Base-by-base conservation (phyloP, 441 rosid genomes). In the Syzygium malaccense region DNA sequence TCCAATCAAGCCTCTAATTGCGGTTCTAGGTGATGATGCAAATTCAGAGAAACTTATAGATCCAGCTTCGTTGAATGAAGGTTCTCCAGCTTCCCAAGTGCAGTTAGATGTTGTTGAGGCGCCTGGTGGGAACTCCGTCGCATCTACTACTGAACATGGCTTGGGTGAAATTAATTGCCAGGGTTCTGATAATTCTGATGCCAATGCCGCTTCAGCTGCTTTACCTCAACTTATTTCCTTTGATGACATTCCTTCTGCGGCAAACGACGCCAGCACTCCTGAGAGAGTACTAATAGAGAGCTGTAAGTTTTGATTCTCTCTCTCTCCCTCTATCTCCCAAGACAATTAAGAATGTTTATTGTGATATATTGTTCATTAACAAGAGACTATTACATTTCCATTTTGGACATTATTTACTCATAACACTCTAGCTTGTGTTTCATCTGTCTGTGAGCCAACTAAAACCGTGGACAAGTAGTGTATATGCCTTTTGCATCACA, bases 41-140 rank as follows among this genome's bases (percentile, higher is more conserved):
- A 88, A 91, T 75, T 86, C 92, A 2, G 95, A 92, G 48, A 94
- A 94, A 88, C 88, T 93, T 88, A 91, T 92, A 68, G 94, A 95
- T 85, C 93, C 87, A 54, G 88, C 88, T 89, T 90, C 93, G 64
- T 91, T 68, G 60, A 64, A 89, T 80, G 89, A 90, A 92, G 89
- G 92, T 91, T 89, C 91, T 89, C 57, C 89, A 11, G 89, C 86
- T 51, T 85, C 93, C 25, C 86, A 91, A 79, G 85, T 88, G 87
- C 90, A 90, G 86, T 88, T 90, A 80, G 93, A 88, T 86, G 79
- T 87, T 89, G 88, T 71, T 56, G 87, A 91, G 83, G 64, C 88
- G 51, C 91, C 87, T 33, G 87, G 62, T 28, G 86, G 71, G 55
- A 87, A 51, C 80, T 85, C 87, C 8, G 30, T 60, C 45, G 88